Percentiles rank a stretch among this genome's conserved stretches.
These are phyloP conservation scores for Phylloporus sp. DNA, from an alignment of 1,284 basidiomycete species.

Conservation along the genomic window DNA sequence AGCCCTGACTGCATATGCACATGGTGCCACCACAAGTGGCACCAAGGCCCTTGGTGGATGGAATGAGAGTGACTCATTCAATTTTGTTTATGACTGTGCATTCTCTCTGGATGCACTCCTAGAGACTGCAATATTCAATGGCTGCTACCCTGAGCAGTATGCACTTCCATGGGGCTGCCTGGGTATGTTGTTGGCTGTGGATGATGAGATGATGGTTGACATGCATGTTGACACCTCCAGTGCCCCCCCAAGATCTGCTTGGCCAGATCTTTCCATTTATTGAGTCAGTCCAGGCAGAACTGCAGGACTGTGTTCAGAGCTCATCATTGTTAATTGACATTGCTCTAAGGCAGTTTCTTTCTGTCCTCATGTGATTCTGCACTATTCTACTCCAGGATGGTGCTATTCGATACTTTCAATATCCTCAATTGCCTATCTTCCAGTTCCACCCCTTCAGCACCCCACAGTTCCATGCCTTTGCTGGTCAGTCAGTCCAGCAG, in stretches of 20 bases:
- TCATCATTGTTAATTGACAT: neutral
- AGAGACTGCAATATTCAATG: no score
- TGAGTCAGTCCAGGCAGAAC: no score
- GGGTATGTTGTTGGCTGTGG: no score
- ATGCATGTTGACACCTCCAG: no score
- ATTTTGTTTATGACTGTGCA: no score
- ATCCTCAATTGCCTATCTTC: slow-evolving; percentile 24
- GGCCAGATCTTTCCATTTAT: no score
- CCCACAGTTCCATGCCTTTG: slow-evolving; percentile 23
- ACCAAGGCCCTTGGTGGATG: slow-evolving; percentile 1
- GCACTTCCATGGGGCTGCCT: neutral
- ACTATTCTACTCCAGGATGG: no score
- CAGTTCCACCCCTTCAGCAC: slow-evolving; percentile 26
- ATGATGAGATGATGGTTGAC: no score
- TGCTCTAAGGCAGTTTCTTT: slow-evolving; percentile 3
- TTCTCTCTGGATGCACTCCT: no score
- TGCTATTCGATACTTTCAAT: slow-evolving; percentile 15
- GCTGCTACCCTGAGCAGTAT: neutral
- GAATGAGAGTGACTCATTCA: slow-evolving; percentile 13
- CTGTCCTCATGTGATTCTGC: neutral
- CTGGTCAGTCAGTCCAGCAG: slow-evolving; percentile 11
- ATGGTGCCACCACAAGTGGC: slow-evolving; percentile 1
- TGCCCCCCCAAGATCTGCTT: no score
- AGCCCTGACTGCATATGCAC: neutral
- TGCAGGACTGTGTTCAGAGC: neutral